Conservation (phyloP, 2,329 filamentous ascomycete species). For the Tympanopsis confertula region DNA sequence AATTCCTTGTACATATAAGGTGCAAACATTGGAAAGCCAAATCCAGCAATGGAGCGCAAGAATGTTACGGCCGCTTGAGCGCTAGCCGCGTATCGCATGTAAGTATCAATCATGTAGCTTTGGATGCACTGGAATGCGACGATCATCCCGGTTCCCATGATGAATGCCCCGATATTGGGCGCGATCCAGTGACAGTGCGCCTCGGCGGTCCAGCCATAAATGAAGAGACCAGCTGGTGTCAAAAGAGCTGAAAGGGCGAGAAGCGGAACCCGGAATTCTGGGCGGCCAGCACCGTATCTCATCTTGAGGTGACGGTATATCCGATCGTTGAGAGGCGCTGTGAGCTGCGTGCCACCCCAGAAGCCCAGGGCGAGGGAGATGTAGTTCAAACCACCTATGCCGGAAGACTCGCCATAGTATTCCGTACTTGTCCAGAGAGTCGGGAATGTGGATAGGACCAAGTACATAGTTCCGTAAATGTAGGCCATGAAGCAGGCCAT, state of each 20-base stretch:
- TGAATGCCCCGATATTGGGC: slow-evolving; percentile 37
- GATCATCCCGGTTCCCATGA: slow-evolving; percentile 37
- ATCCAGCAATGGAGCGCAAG: not conserved
- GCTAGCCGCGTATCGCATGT: slow-evolving; percentile 8
- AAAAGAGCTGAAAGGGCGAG: slow-evolving; percentile 40
- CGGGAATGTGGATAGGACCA: slow-evolving; percentile 37
- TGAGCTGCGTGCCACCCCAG: not conserved
- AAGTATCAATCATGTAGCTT: slow-evolving; percentile 38
- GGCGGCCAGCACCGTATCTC: slow-evolving; percentile 12
- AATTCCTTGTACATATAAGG: slow-evolving; percentile 8
- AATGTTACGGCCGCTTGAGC: not conserved
- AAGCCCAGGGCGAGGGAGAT: slow-evolving; percentile 1
- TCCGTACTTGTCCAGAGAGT: slow-evolving; percentile 23
- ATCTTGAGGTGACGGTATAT: slow-evolving; percentile 7
- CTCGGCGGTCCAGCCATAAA: slow-evolving; percentile 44
- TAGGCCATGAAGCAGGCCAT: slow-evolving; percentile 35
- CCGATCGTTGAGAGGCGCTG: not conserved
- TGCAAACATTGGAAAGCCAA: slow-evolving; percentile 4
- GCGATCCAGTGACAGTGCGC: slow-evolving; percentile 37
- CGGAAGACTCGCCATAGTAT: slow-evolving; percentile 18
- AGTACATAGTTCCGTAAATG: slow-evolving; percentile 39
- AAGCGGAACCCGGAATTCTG: slow-evolving; percentile 34
- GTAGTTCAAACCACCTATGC: slow-evolving; percentile 14
- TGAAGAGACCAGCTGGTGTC: slow-evolving; percentile 35
- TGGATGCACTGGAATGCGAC: slow-evolving; percentile 37